Percentiles rank a stretch among this genome's conserved stretches.
phyloP scores from a whole-genome alignment of 805 yeast species.

The Clavispora phyllophila region DNA sequence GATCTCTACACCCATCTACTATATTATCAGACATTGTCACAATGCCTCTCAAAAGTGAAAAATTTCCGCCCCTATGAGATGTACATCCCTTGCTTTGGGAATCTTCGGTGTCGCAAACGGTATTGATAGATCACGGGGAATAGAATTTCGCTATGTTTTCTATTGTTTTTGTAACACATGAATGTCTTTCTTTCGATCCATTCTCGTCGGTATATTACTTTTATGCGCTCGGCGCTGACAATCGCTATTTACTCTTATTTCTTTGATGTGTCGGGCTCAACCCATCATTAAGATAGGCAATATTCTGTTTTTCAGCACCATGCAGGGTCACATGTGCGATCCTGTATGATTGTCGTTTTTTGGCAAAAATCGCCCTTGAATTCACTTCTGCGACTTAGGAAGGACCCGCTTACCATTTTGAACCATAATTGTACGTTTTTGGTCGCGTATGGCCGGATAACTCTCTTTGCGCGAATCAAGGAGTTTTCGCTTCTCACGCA shows the following conservation, averaged over 20 bases:
- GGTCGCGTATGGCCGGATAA: not conserved
- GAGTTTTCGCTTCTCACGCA: no score
- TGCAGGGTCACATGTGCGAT: not conserved
- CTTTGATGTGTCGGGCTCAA: not conserved
- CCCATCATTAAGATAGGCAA: not conserved
- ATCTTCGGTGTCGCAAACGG: no score
- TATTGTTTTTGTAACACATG: not conserved
- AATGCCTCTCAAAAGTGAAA: no score
- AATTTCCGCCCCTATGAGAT: no score
- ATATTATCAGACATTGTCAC: no score
- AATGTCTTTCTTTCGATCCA: no score
- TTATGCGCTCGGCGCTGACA: not conserved
- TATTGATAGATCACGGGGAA: no score
- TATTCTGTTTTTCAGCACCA: not conserved
- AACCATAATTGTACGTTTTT: not conserved
- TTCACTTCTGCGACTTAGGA: not conserved
- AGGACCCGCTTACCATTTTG: not conserved
- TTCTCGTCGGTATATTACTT: not conserved
- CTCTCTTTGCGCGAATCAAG: no score
- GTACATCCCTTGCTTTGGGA: no score
- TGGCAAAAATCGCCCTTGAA: not conserved
- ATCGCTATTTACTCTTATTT: not conserved
- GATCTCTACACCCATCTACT: no score
- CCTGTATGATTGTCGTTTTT: not conserved
- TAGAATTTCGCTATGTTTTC: not conserved